Percentiles rank a stretch among this genome's conserved stretches.
These are phyloP conservation scores for Melaleuca quinquenervia DNA, from an alignment of 345 rosid genomes.

Conservation along the genomic window DNA sequence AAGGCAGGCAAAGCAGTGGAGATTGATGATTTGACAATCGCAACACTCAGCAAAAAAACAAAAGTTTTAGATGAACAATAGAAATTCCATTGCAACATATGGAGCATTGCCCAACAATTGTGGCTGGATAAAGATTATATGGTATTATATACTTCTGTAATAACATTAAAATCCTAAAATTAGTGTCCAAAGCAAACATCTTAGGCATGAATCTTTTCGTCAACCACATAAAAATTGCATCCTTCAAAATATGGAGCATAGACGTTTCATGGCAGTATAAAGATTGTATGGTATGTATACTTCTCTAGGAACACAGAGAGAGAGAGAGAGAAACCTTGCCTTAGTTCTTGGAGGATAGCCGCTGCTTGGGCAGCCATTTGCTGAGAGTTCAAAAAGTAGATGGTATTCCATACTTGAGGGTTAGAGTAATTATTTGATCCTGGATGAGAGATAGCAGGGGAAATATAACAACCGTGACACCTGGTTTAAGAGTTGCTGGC, in stretches of 20 bases:
- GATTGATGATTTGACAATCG: not conserved
- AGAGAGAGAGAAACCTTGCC: conserved; percentile 35
- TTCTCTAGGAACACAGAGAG: not conserved
- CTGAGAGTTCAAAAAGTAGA: conserved; percentile 81
- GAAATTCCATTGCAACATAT: not conserved
- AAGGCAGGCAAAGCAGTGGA: not conserved
- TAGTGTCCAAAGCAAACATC: not conserved
- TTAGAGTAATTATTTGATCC: conserved; percentile 75
- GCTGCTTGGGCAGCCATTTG: conserved; percentile 81
- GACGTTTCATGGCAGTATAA: not conserved
- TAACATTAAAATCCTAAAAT: not conserved
- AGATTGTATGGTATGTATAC: not conserved
- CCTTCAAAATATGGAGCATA: not conserved
- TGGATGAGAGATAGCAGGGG: conserved; percentile 82
- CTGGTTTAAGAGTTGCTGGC: conserved; percentile 79
- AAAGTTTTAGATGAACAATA: not conserved
- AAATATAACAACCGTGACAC: conserved; percentile 78
- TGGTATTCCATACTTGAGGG: conserved; percentile 76
- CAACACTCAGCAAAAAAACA: not conserved
- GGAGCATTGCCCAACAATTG: not conserved
- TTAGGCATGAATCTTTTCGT: not conserved
- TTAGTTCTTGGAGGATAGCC: conserved; percentile 70
- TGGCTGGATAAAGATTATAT: not conserved
- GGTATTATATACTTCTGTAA: not conserved
- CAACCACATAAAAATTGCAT: not conserved